These are phyloP conservation scores for Yamadazyma atlantica DNA, from an alignment of 1,139 yeast species.

Conservation along the genomic window DNA sequence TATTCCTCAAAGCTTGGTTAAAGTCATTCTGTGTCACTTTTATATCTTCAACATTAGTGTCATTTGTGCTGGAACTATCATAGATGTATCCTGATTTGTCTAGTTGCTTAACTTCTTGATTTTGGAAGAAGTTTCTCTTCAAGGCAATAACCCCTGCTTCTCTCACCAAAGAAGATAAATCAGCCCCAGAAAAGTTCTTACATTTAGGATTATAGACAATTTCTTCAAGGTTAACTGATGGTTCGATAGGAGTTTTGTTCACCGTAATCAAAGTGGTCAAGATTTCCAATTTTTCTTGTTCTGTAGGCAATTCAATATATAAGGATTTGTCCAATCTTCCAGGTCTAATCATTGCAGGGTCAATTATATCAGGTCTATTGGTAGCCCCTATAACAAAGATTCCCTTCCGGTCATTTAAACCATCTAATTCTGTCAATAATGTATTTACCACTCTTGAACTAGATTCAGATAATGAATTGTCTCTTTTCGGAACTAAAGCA, in stretches of 20 bases:
- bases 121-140: constrained; percentile 62
- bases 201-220: constrained; percentile 79
- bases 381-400: constrained; percentile 96
- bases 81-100: constrained; percentile 45
- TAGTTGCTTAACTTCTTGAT: constrained; percentile 49
- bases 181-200: constrained; percentile 94
- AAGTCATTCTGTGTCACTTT: constrained; percentile 68
- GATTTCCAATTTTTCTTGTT: constrained; percentile 76
- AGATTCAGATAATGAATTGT: constrained; percentile 81
- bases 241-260: constrained; percentile 74
- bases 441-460: constrained; percentile 95
- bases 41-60: constrained; percentile 32
- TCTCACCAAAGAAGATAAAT: constrained; percentile 83
- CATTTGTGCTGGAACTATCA: constrained; percentile 29
- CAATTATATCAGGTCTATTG: constrained; percentile 96
- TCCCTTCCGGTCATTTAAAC: constrained; percentile 88
- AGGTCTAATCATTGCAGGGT: constrained; percentile 97
- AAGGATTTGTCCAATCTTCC: constrained; percentile 94
- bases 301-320: constrained; percentile 84
- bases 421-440: constrained; percentile 88
- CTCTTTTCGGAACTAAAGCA: constrained; percentile 94
- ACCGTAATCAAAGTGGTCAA: constrained; percentile 70
- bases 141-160: constrained; percentile 92
- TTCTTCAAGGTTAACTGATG: constrained; percentile 55
- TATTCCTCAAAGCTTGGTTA: constrained; percentile 63